Evolutionary conservation across 352 stramenopile genomes (phyloP).

Genomic region (Phytopythium litorale): DNA sequence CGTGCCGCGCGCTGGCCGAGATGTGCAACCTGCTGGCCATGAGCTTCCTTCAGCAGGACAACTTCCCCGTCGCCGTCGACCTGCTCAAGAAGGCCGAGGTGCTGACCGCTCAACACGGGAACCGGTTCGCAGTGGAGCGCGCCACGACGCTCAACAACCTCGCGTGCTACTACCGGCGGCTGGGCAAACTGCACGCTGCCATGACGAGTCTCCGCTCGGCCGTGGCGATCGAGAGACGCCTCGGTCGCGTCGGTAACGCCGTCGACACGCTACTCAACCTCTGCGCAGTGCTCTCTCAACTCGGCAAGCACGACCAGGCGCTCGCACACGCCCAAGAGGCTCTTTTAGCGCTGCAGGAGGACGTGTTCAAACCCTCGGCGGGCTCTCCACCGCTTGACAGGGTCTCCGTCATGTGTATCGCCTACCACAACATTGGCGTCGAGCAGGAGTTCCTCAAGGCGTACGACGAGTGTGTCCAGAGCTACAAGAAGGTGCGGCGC

Average conservation of each 20-base stretch:
- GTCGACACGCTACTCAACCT: conserved; percentile 94
- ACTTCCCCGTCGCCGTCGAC: conserved; percentile 89
- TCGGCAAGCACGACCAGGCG: conserved; percentile 80
- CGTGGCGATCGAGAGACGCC: conserved; percentile 78
- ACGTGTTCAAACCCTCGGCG: conserved; percentile 55
- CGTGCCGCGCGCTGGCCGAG: conserved; percentile 88
- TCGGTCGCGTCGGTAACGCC: conserved; percentile 71
- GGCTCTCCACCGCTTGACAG: conserved; percentile 45
- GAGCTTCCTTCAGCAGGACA: conserved; percentile 93
- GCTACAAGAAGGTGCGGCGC: conserved; percentile 76
- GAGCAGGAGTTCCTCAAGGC: conserved; percentile 94
- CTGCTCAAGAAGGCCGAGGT: conserved; percentile 93
- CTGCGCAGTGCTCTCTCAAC: conserved; percentile 89
- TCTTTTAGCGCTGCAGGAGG: conserved; percentile 88
- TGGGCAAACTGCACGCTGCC: conserved; percentile 88
- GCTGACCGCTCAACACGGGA: conserved; percentile 75
- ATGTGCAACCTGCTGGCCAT: conserved; percentile 94
- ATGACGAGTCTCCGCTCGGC: conserved; percentile 90
- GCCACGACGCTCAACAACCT: conserved; percentile 94
- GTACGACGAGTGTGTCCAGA: conserved; percentile 76
- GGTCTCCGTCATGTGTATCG: conserved; percentile 91
- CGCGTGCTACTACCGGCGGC: conserved; percentile 89
- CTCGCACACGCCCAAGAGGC: conserved; percentile 87
- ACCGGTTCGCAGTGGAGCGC: conserved; percentile 35
- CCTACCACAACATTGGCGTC: conserved; percentile 94